Evolutionary conservation across 148 eudicot genomes (phyloP).

Genomic region (Vaccinium macrocarpon): DNA sequence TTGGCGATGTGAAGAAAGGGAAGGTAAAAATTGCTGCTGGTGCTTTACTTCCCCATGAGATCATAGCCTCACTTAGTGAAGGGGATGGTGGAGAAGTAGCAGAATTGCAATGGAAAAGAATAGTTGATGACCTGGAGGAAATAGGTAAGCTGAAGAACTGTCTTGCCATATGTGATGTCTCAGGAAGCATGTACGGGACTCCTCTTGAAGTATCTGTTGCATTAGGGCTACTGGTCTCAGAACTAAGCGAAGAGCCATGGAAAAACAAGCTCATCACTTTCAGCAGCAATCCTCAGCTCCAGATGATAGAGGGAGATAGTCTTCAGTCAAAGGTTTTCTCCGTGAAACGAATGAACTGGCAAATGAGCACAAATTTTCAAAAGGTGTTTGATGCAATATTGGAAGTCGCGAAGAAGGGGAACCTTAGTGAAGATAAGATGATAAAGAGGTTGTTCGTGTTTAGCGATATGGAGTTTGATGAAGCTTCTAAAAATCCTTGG

Average conservation of each 20-base stretch:
- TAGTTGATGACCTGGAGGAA: neutral
- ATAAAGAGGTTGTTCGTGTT: constrained; percentile 49
- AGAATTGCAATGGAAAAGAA: constrained; percentile 8
- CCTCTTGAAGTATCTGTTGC: constrained; percentile 16
- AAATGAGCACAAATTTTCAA: constrained; percentile 29
- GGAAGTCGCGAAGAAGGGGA: constrained; percentile 27
- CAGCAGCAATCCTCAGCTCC: constrained; percentile 23
- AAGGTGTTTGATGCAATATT: constrained; percentile 42
- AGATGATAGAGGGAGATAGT: constrained; percentile 23
- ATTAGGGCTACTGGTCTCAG: constrained; percentile 24
- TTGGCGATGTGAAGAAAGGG: neutral
- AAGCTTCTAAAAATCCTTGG: constrained; percentile 23
- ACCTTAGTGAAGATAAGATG: constrained; percentile 36
- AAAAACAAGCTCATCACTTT: constrained; percentile 37
- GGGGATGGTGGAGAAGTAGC: constrained; percentile 3
- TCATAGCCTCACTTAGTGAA: neutral
- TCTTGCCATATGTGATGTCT: constrained; percentile 18
- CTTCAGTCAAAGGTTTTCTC: constrained; percentile 15
- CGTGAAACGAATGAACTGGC: constrained; percentile 22
- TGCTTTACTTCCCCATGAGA: constrained; percentile 9
- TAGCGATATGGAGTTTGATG: constrained; percentile 43
- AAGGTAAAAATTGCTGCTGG: constrained; percentile 11
- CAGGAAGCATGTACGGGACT: constrained; percentile 13
- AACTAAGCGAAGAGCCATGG: constrained; percentile 37
- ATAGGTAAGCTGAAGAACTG: neutral